Base-by-base conservation (phyloP, 306 rosid species). In the Trichosanthes cucumerina region DNA sequence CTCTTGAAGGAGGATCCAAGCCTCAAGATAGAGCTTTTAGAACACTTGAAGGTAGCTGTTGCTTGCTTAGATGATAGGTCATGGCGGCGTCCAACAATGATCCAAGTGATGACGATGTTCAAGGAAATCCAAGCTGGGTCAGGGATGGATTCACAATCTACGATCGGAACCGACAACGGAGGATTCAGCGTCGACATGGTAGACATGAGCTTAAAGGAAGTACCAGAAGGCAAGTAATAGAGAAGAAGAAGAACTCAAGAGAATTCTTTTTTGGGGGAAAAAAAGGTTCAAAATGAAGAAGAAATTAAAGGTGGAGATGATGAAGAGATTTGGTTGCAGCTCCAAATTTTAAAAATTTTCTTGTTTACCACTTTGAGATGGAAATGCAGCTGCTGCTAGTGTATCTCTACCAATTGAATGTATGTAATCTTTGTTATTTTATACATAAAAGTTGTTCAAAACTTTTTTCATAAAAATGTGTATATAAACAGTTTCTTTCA, bases 51-150 rank as follows among this genome's bases (percentile, higher is more conserved):
- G 86, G 96, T 96, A 9, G 99, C 98, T 1, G 80, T 89, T 65
- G 89, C 93, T 64, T 96, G 99, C 81, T 88, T 96, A 86, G 99
- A 96, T 6, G 98, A 96, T 56, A 82, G 98, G 83, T 87, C 80
- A 0, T 90, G 87, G 92, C 77, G 85, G 81, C 92, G 99, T 0
- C 99, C 99, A 0, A 92, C 97, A 0, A 96, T 96, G 97, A 88
- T 96, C 78, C 89, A 96, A 78, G 99, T 96, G 41, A 86, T 91
- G 98, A 87, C 93, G 43, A 86, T 84, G 96, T 96, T 96, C 79
- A 96, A 96, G 90, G 97, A 87, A 82, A 92, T 96, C 76, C 98
- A 96, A 76, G 93, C 98, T 0, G 99, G 97, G 6, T 90, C 93
- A 0, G 99, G 98, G 15, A 87, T 95, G 16, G 99, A 95, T 73